These are phyloP conservation scores for Citrullus colocynthis DNA, from an alignment of 306 rosid species.

Conservation along the genomic window DNA sequence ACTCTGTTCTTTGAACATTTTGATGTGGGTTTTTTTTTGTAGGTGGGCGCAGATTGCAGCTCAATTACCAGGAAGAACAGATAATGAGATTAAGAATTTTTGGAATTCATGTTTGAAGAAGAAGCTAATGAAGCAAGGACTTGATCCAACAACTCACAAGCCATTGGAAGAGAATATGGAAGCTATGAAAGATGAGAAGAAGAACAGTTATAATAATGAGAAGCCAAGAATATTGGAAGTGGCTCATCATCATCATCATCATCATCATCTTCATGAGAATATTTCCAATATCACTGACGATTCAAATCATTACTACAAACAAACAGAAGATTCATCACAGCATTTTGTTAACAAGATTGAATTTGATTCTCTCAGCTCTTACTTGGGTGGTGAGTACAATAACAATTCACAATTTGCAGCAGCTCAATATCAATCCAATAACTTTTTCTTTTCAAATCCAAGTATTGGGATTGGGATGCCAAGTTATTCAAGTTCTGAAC, in stretches of 20 bases:
- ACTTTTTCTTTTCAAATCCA: constrained; percentile 18
- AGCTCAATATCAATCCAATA: background rate
- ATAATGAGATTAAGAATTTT: constrained; percentile 85
- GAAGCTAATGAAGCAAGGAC: constrained; percentile 90
- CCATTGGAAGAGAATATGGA: constrained; percentile 29
- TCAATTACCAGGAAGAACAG: constrained; percentile 93
- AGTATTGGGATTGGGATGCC: constrained; percentile 53
- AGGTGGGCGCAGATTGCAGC: constrained; percentile 99
- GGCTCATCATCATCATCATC: background rate
- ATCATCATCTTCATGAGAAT: background rate
- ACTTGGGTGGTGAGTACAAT: background rate
- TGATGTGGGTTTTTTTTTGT: background rate
- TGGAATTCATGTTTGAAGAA: constrained; percentile 94
- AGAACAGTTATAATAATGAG: constrained; percentile 1
- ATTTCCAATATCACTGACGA: background rate
- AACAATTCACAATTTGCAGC: background rate
- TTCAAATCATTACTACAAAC: background rate
- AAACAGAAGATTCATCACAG: background rate
- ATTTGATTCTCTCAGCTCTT: background rate
- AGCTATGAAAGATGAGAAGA: constrained; percentile 9
- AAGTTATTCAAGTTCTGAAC: constrained; percentile 59
- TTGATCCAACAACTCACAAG: constrained; percentile 85
- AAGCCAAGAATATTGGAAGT: background rate
- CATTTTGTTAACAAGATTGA: background rate
- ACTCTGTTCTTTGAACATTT: background rate